Evolutionary conservation across 2,329 filamentous ascomycete genomes (phyloP), one percentile per base, ranked within the genome.

Genomic region (Claviceps sp.): DNA sequence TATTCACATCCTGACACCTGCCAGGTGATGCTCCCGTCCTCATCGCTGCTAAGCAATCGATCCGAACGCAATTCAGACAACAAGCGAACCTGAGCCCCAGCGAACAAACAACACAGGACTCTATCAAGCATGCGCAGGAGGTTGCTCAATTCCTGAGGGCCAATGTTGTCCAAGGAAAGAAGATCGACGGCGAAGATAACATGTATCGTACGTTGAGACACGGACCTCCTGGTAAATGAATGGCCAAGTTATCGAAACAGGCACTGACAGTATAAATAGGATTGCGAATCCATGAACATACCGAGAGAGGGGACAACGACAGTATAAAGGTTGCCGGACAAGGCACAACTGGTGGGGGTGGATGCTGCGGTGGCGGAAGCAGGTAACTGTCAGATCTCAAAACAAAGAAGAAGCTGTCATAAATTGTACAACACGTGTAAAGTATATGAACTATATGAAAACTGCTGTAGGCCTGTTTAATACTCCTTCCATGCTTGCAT

Each of bases 261-360:
- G 11, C 42, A 47, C 40, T 52, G 52, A 54, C 55, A 26, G 34
- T 20, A 47, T 3, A 43, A 24, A 42, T 59, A 96, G 89, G 85
- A 64, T 71, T 97, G 53, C 78, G 84, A 50, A 96, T 98, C 69
- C 93, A 97, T 66, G 79, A 95, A 55, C 73, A 95, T 58, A 98
- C 85, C 34, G 91, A 98, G 68, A 77, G 88, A 58, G 89, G 93
- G 51, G 86, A 97, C 69, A 98, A 98, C 64, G 89, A 96, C 60
- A 87, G 84, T 37, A 81, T 96, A 61, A 94, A 90, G 69, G 73
- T 81, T 50, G 75, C 76, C 2, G 73, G 70, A 54, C 65, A 55
- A 1, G 63, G 62, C 41, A 54, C 53, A n/a, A 47, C 55, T n/a
- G 58, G 62, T 7, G 62, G 65, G 20, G 65, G 66, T 13, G 67